Evolutionary conservation across 1,284 basidiomycete species (phyloP), one percentile per base, ranked within the genome.

Genomic region (Ganoderma sinense): DNA sequence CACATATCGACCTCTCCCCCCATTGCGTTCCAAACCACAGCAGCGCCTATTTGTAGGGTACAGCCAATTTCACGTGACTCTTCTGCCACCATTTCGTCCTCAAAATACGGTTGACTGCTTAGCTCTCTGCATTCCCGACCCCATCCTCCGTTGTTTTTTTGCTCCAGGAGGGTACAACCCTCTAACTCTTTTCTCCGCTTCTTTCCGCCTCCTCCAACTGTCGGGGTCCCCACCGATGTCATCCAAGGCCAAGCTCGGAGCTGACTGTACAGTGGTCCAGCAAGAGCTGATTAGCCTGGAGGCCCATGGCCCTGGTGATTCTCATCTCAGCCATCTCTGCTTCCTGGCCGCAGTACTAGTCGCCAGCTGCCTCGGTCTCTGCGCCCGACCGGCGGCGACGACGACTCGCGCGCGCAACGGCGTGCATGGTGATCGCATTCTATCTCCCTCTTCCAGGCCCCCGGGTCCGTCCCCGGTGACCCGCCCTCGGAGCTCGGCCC

Each of bases 401-500:
- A 29, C 23, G 36, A 29, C 39, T 60, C 60, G 31, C 61, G 55
- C 56, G 18, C 33, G 66, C 23, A 51, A 41, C 59, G n/a, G 39
- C 40, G 39, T 60, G 53, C 69, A 70, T 70, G 63, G 53, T 60
- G 20, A 68, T 70, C 66, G 69, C 45, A 56, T 70, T 70, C 69
- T 66, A 67, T 65, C 23, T 13, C 40, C 61, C 31, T 20, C 56
- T 51, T 64, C 61, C 41, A 55, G 41, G 33, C 26, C 65, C 26
- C 65, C n/a, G 33, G 26, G 1, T 23, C 43, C 5, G 14, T 10
- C 51, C 16, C 41, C 16, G 59, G 29, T 41, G 40, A 43, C 61
- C 16, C 53, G 41, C 31, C 39, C 53, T 39, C n/a, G n/a, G n/a
- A n/a, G n/a, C n/a, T n/a, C 29, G 33, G 14, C 53, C 6, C 31